Conservation (phyloP, 1,284 basidiomycete genomes). For the Sphaerobolus stellatus region DNA sequence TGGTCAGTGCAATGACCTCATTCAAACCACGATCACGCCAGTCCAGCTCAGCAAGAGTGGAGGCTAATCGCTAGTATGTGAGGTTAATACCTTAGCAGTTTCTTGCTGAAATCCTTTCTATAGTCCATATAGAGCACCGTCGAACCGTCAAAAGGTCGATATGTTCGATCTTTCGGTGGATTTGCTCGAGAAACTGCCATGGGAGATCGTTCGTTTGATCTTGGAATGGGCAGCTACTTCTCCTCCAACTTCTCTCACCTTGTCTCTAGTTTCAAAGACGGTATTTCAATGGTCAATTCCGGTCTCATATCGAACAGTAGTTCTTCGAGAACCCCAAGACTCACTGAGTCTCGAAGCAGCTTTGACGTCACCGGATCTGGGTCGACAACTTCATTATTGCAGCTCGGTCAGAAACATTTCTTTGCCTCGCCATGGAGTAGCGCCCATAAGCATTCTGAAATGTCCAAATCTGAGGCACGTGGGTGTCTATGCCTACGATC, state of each 20-base stretch:
- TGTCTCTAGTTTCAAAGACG: background rate
- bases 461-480: background rate
- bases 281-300: background rate
- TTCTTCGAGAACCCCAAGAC: background rate
- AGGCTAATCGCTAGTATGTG: too few species aligned
- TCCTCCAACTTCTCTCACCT: background rate
- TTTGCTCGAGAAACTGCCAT: background rate
- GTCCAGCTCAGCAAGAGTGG: too few species aligned
- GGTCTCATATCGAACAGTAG: background rate
- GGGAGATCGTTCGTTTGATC: background rate
- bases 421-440: background rate
- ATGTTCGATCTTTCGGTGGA: too few species aligned
- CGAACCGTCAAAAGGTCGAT: too few species aligned
- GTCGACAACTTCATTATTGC: background rate
- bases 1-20: too few species aligned
- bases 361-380: background rate
- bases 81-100: too few species aligned
- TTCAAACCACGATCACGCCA: too few species aligned
- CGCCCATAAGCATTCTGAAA: background rate
- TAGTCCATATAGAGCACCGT: too few species aligned
- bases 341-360: background rate
- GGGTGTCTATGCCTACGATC: background rate
- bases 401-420: background rate
- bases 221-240: background rate
- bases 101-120: too few species aligned